Conservation (phyloP, 495 filamentous ascomycete genomes). For the Podospora didyma region DNA sequence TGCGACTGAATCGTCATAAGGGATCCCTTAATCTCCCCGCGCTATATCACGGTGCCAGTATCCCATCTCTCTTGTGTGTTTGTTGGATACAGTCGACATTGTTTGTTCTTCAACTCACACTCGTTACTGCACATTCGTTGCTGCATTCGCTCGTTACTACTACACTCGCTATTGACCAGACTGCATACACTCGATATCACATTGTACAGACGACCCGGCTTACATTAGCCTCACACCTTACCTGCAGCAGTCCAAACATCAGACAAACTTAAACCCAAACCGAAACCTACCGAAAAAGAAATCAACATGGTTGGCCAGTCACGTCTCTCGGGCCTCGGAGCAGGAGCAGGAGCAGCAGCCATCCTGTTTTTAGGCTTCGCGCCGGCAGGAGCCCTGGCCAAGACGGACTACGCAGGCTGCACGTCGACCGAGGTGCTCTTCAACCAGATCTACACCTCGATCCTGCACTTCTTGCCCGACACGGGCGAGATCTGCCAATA, state of each 20-base stretch:
- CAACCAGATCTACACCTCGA: constrained; percentile 12
- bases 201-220: too few species aligned
- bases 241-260: too few species aligned
- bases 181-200: too few species aligned
- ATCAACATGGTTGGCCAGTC: constrained; percentile 14
- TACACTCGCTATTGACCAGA: too few species aligned
- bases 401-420: constrained; percentile 46
- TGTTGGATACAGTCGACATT: too few species aligned
- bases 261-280: neutral
- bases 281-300: neutral
- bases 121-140: too few species aligned
- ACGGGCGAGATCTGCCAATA: constrained; percentile 54
- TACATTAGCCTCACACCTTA: too few species aligned
- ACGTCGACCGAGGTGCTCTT: constrained; percentile 23
- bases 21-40: too few species aligned
- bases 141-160: too few species aligned
- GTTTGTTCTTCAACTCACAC: too few species aligned
- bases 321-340: constrained; percentile 6
- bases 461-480: constrained; percentile 44
- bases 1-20: neutral
- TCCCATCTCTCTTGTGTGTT: too few species aligned
- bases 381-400: constrained; percentile 32
- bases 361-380: neutral
- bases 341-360: too few species aligned
- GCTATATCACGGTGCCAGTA: neutral